phyloP scores from a whole-genome alignment of 768 basidiomycete genomes.

The Amanita thiersii region DNA sequence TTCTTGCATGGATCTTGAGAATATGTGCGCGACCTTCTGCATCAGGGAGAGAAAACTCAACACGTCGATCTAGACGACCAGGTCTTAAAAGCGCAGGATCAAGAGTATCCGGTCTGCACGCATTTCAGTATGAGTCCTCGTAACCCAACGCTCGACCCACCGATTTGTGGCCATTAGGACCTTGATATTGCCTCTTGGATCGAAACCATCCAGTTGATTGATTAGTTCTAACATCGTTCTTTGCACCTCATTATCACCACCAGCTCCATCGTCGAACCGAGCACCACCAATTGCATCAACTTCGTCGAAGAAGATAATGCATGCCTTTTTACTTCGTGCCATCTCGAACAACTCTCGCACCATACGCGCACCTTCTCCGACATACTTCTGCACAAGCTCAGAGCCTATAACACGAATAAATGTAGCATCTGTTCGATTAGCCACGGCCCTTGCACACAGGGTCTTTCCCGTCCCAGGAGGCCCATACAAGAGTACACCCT shows the following conservation, averaged over 20 bases:
- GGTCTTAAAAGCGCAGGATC: slow-evolving; percentile 95
- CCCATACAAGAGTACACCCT: slow-evolving; percentile 93
- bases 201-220: slow-evolving; percentile 98
- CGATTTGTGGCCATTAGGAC: slow-evolving; percentile 99
- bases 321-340: slow-evolving; percentile 97
- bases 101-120: slow-evolving; percentile 83
- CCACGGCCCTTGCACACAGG: slow-evolving; percentile 94
- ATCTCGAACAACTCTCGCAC: slow-evolving; percentile 98
- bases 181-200: slow-evolving; percentile 98
- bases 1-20: slow-evolving; percentile 91
- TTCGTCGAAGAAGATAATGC: slow-evolving; percentile 99
- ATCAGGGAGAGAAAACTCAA: slow-evolving; percentile 94
- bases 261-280: slow-evolving; percentile 96
- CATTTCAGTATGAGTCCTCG: slow-evolving; percentile 5
- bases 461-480: slow-evolving; percentile 99
- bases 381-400: slow-evolving; percentile 99
- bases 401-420: slow-evolving; percentile 99
- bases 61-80: slow-evolving; percentile 92
- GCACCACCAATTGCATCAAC: slow-evolving; percentile 98
- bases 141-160: slow-evolving; percentile 29
- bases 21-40: slow-evolving; percentile 96
- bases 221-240: slow-evolving; percentile 99
- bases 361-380: slow-evolving; percentile 98
- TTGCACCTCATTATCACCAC: slow-evolving; percentile 98
- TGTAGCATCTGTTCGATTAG: slow-evolving; percentile 96